These are phyloP conservation scores for Cucumis hystrix DNA, from an alignment of 306 rosid species.

Conservation along the genomic window DNA sequence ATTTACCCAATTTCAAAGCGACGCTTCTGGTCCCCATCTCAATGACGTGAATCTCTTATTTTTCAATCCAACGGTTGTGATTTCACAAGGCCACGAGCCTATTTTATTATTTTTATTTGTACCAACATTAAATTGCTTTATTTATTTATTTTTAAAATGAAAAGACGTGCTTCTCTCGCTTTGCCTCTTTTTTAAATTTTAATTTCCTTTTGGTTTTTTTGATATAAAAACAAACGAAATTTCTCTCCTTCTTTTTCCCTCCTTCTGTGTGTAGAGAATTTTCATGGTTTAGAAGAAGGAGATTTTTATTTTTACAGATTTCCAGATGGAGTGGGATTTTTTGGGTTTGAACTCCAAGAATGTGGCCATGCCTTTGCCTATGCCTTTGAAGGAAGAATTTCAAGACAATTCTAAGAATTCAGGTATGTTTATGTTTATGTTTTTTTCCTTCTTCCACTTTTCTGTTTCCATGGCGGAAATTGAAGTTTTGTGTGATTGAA, in stretches of 20 bases:
- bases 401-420: constrained; percentile 20
- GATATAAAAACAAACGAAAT: neutral
- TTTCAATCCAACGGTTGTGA: constrained; percentile 21
- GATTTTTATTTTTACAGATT: neutral
- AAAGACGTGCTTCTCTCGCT: neutral
- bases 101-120: neutral
- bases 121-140: neutral
- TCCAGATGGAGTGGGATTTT: constrained; percentile 59
- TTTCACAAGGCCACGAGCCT: neutral
- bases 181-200: neutral
- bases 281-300: neutral
- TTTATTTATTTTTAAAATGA: neutral
- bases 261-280: neutral
- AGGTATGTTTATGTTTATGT: constrained; percentile 23
- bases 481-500: neutral
- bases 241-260: neutral
- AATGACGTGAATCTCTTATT: constrained; percentile 5
- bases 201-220: neutral
- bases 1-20: constrained; percentile 7
- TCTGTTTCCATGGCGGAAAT: neutral
- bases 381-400: constrained; percentile 23
- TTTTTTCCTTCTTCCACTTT: neutral
- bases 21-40: constrained; percentile 15
- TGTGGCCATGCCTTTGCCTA: constrained; percentile 7
- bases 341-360: constrained; percentile 42